Evolutionary conservation across 140 eudicot species (phyloP), one percentile per base, ranked within the genome.

Genomic region (Cichorium intybus): DNA sequence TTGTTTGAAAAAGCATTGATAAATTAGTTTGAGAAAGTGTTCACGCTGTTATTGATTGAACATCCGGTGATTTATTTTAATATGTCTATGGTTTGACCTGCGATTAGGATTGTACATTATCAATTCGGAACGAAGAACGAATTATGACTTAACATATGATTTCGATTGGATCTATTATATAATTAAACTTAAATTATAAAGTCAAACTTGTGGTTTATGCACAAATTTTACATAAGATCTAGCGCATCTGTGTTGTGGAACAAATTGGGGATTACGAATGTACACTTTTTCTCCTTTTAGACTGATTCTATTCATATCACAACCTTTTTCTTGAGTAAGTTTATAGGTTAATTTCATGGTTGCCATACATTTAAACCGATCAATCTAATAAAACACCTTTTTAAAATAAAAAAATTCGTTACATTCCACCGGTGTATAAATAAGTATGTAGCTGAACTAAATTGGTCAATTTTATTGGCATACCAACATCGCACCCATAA

Each of bases 391-490:
- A n/a, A n/a, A n/a, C n/a, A n/a, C n/a, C n/a, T n/a, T n/a, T n/a
- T n/a, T n/a, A n/a, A n/a, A n/a, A n/a, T n/a, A n/a, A n/a, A n/a
- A n/a, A n/a, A n/a, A n/a, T n/a, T n/a, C n/a, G n/a, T n/a, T n/a
- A n/a, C n/a, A n/a, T n/a, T n/a, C n/a, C n/a, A n/a, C n/a, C n/a
- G n/a, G n/a, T n/a, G n/a, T n/a, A n/a, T n/a, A n/a, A n/a, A n/a
- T n/a, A n/a, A n/a, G n/a, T n/a, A n/a, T n/a, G n/a, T n/a, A n/a
- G n/a, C n/a, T n/a, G n/a, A n/a, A n/a, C n/a, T n/a, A n/a, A n/a
- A n/a, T n/a, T n/a, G n/a, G n/a, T n/a, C n/a, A n/a, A 22, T 41
- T 62, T 24, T 45, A n/a, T 62, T 62, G 69, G 69, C 43, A 46
- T 62, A 24, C 56, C 27, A 45, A 46, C 24, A 20, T 16, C 4